These are phyloP conservation scores for Daedalea quercina DNA, from an alignment of 768 basidiomycete genomes.

Conservation along the genomic window DNA sequence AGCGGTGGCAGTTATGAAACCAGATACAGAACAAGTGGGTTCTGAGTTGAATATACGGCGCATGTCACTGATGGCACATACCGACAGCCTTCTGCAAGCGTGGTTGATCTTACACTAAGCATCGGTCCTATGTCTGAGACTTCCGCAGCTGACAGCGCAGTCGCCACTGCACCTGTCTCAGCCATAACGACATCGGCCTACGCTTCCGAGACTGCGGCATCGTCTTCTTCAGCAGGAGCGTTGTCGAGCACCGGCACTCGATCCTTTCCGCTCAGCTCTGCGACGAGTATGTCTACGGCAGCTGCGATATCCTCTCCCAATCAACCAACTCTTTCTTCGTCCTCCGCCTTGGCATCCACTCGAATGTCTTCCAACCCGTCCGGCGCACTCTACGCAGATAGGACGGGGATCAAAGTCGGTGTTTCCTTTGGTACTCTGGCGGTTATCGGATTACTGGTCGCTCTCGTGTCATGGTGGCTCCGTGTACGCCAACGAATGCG, in stretches of 20 bases:
- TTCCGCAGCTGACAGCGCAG: too few relatives aligned
- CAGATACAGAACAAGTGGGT: neutral
- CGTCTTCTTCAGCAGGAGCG: neutral
- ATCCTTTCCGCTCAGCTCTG: neutral
- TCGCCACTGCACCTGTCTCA: neutral
- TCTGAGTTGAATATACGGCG: too few relatives aligned
- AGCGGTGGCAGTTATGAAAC: neutral
- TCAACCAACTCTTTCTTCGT: neutral
- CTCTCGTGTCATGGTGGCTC: conserved; percentile 19
- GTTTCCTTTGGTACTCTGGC: conserved; percentile 20
- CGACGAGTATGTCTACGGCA: neutral
- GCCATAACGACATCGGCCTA: too few relatives aligned
- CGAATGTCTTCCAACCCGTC: neutral
- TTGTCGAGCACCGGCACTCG: neutral
- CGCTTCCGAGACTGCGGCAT: neutral
- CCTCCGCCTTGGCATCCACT: neutral
- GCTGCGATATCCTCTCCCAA: neutral
- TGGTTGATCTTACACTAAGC: neutral
- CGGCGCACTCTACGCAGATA: neutral
- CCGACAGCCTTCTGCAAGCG: neutral
- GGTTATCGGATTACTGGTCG: conserved; percentile 13
- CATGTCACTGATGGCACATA: neutral
- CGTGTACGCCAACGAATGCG: conserved; percentile 17
- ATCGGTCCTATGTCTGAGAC: too few relatives aligned
- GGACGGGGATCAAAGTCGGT: conserved; percentile 15